Conservation (phyloP, 2,329 filamentous ascomycete species). For the Plectosphaerella plurivora region DNA sequence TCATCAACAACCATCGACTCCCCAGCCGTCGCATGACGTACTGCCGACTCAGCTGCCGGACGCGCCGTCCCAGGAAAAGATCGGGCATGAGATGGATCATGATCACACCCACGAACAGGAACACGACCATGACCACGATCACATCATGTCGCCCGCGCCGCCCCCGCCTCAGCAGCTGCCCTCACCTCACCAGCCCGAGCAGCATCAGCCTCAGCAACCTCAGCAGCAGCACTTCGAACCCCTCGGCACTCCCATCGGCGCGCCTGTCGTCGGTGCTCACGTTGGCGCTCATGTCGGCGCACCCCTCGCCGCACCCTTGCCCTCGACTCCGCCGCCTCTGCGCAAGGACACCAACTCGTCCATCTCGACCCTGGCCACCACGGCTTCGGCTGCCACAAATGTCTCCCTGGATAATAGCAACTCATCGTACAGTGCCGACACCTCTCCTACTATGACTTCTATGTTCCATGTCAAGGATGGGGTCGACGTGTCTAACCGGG, state of each 20-base stretch:
- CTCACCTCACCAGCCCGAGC: too few relatives aligned
- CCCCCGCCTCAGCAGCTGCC: constrained; percentile 5
- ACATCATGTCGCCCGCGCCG: constrained; percentile 17
- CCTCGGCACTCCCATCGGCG: not conserved
- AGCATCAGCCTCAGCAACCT: constrained; percentile 5
- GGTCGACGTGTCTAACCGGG: constrained; percentile 46
- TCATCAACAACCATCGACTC: constrained; percentile 9
- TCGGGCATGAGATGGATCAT: not conserved
- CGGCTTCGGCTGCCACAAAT: constrained; percentile 28
- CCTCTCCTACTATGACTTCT: constrained; percentile 43
- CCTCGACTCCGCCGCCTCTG: constrained; percentile 23
- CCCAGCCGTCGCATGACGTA: constrained; percentile 18
- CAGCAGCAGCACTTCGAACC: constrained; percentile 10
- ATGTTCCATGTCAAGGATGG: constrained; percentile 54
- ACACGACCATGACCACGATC: constrained; percentile 13
- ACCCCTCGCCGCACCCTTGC: not conserved
- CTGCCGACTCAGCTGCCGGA: constrained; percentile 13
- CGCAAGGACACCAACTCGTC: constrained; percentile 50
- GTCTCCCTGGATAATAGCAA: constrained; percentile 42
- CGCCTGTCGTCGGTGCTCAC: not conserved
- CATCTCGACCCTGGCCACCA: constrained; percentile 40
- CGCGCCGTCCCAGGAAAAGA: constrained; percentile 6
- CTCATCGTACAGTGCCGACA: constrained; percentile 48
- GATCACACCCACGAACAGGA: constrained; percentile 11
- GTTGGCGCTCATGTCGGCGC: too few relatives aligned